Evolutionary conservation across 192 early-diverging fungal species (phyloP), one percentile per base, ranked within the genome.

Genomic region (Rhizophlyctis rosea): DNA sequence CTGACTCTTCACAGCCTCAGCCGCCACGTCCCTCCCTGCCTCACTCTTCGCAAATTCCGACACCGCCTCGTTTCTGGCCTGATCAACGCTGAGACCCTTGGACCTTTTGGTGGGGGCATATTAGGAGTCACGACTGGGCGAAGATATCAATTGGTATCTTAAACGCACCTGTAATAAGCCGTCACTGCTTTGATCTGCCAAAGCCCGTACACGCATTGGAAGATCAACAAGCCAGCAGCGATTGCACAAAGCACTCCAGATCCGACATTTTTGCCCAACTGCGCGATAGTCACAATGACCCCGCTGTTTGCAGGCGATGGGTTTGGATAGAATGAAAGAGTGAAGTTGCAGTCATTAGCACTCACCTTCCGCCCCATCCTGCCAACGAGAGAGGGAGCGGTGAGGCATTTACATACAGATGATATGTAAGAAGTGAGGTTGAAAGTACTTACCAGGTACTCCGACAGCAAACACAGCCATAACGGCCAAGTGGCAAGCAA

Each of bases 161-260:
- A 47, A 47, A 13, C 39, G 18, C 18, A n/a, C 39, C 34, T 27
- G 52, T 34, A 54, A 44, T 54, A 64, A 14, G 24, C 35, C 34
- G 21, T 23, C 49, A 62, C 73, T 14, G 47, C 52, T 47, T 76
- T 76, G 55, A 76, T 60, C 51, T 76, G 75, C 75, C 75, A 76
- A 3, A 70, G 25, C n/a, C 75, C 75, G 44, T 69, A 69, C 30
- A 76, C 44, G 31, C 67, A 65, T 36, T 72, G 54, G 50, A 64
- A 72, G 48, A 68, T 70, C 28, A 68, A 50, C 11, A 72, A 33
- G 1, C 47, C 75, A 3, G 67, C 50, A 4, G 62, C 31, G 29
- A 76, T 64, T 2, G 59, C 53, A 56, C 75, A 76, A 25, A 76
- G 50, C 52, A 76, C 54, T 28, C 62, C 75, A 0, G 56, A 29